phyloP scores from a whole-genome alignment of 192 early-diverging fungal species.

The Entophlyctis luteolus region DNA sequence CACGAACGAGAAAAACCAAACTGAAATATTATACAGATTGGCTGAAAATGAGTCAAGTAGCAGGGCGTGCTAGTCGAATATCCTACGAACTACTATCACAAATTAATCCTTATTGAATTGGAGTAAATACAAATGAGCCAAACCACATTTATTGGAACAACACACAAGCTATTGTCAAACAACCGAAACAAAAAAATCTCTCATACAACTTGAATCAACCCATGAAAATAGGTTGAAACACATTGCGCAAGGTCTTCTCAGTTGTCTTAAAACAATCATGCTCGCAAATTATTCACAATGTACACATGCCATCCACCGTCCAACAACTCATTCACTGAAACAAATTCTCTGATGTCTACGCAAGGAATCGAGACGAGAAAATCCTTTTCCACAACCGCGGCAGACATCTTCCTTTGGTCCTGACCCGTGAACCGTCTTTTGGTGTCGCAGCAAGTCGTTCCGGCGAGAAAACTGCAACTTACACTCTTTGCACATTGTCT shows the following conservation, averaged over 20 bases:
- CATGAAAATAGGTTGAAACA: neutral
- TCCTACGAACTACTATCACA: no score
- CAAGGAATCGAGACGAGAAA: neutral
- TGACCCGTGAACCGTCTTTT: constrained; percentile 1
- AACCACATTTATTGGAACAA: no score
- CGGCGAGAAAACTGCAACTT: neutral
- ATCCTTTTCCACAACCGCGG: neutral
- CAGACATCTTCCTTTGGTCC: constrained; percentile 1
- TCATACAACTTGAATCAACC: no score
- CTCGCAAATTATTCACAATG: neutral
- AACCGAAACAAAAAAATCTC: no score
- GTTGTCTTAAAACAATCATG: neutral
- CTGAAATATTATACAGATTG: no score
- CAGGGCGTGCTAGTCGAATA: no score
- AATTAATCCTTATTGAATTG: no score
- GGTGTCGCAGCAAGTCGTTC: constrained; percentile 5
- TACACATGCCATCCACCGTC: neutral
- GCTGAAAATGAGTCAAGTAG: no score
- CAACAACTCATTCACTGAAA: neutral
- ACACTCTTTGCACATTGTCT: neutral
- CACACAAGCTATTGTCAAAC: no score
- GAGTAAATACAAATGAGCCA: no score
- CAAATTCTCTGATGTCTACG: neutral
- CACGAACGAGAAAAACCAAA: no score
- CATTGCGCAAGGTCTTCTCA: neutral